Evolutionary conservation across 345 rosid genomes (phyloP).

Genomic region (Gynandropsis gynandra): DNA sequence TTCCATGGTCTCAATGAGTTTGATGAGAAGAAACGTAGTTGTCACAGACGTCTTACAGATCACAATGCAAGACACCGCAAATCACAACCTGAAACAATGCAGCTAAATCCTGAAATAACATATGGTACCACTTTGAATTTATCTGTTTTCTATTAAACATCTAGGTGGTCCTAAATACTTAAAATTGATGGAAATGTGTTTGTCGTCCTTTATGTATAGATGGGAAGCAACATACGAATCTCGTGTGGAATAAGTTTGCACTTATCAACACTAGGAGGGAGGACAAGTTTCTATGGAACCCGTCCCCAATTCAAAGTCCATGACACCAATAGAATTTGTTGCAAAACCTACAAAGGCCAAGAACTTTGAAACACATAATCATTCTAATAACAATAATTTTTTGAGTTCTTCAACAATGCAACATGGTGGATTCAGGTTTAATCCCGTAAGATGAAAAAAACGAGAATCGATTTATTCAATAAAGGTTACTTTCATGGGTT

Average conservation of each 20-base stretch:
- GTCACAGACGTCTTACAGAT: slow-evolving; percentile 81
- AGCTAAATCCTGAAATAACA: slow-evolving; percentile 41
- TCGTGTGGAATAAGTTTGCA: slow-evolving; percentile 44
- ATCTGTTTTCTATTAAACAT: not conserved
- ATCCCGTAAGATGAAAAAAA: slow-evolving; percentile 17
- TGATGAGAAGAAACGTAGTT: slow-evolving; percentile 90
- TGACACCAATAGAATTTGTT: slow-evolving; percentile 39
- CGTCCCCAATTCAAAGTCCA: slow-evolving; percentile 36
- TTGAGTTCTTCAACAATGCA: slow-evolving; percentile 24
- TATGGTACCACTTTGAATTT: slow-evolving; percentile 40
- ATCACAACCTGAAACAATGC: slow-evolving; percentile 52
- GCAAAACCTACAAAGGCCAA: slow-evolving; percentile 34
- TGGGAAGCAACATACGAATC: slow-evolving; percentile 55
- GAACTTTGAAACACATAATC: no score
- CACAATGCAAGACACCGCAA: slow-evolving; percentile 98
- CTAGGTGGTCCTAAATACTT: slow-evolving; percentile 12
- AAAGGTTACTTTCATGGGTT: slow-evolving; percentile 33
- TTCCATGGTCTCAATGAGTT: slow-evolving; percentile 75
- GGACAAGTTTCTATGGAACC: slow-evolving; percentile 37
- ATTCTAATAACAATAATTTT: slow-evolving; percentile 27
- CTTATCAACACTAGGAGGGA: slow-evolving; percentile 36
- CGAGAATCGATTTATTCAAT: slow-evolving; percentile 19
- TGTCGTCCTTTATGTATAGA: no score
- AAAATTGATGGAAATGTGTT: slow-evolving; percentile 7
- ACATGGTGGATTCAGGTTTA: slow-evolving; percentile 35